Evolutionary conservation across 495 filamentous ascomycete genomes (phyloP), one percentile per base, ranked within the genome.

Genomic region (Opeltia flavorubescens): DNA sequence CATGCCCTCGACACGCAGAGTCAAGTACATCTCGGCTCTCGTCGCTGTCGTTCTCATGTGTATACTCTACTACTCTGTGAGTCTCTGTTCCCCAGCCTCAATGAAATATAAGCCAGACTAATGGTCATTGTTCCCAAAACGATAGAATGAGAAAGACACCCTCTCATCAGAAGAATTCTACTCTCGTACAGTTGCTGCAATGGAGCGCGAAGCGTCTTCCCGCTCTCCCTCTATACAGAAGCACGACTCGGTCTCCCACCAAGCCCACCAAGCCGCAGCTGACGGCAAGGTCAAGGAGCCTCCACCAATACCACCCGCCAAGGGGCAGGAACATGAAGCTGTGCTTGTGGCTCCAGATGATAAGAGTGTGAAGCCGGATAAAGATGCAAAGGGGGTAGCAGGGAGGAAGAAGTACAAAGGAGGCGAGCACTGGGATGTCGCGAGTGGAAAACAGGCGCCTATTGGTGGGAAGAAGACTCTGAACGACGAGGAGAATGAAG

Each of bases 1-100:
- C 38, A 89, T 93, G 85, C 76, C 78, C 55, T 84, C 84, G 1
- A 71, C 71, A 55, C 74, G 86, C 48, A 77, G 84, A 45, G 49
- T 84, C 34, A 77, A 76, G 45, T 60, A 77, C 30, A 59, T 83
- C 24, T 66, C 68, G 43, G 65, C 83, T 58, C 59, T 74, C 26
- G 62, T 78, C 43, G 53, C 85, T 47, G 66, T 72, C 47, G 61
- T 69, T 38, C 56, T 84, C 31, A 62, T 83, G 46, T 62, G 73
- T 47, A 65, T 76, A 18, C 66, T 84, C 36, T 84, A 84, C 61
- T 72, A 79, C 54, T 77, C 77, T 53, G 72, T 76, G 62, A 30
- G 56, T 53, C 28, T 35, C 9, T 26, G 23, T 27, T 40, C 26
- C 28, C 25, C 20, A 11, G 13, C 1, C 33, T 43, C 8, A 12